phyloP scores from a whole-genome alignment of 176 grass and related monocot genomes.

The Triticum aestivum region DNA sequence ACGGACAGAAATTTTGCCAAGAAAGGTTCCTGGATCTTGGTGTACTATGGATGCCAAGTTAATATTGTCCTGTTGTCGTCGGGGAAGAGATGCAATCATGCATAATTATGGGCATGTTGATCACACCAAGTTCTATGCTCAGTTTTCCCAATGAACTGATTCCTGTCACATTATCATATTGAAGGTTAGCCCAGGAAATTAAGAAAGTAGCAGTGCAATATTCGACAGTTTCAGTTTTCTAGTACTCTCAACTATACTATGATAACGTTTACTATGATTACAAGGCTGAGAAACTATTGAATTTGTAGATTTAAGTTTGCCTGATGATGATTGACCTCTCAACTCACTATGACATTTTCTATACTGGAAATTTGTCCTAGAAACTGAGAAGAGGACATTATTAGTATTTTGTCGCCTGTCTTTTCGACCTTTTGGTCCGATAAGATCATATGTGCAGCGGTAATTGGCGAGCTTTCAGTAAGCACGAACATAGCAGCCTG shows the following conservation, averaged over 20 bases:
- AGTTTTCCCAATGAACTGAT: not conserved
- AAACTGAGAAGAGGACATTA: not conserved
- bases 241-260: no score
- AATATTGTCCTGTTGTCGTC: not conserved
- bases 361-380: not conserved
- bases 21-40: not conserved
- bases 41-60: not conserved
- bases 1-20: not conserved
- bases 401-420: not conserved
- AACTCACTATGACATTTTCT: not conserved
- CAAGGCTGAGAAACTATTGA: not conserved
- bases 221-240: no score
- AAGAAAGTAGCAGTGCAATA: not conserved
- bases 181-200: not conserved
- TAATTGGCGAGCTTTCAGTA: conserved; percentile 32
- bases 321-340: not conserved
- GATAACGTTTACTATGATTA: not conserved
- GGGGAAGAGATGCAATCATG: not conserved
- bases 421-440: conserved; percentile 21
- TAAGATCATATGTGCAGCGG: conserved; percentile 5
- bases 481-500: not conserved
- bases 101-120: not conserved
- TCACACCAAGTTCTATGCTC: not conserved
- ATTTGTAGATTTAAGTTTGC: not conserved
- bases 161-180: not conserved